A percentile compares a stretch with the other conserved stretches of the same genome.
phyloP scores from a whole-genome alignment of 371 early-diverging fungal genomes.

The Zopfochytrium polystomum region DNA sequence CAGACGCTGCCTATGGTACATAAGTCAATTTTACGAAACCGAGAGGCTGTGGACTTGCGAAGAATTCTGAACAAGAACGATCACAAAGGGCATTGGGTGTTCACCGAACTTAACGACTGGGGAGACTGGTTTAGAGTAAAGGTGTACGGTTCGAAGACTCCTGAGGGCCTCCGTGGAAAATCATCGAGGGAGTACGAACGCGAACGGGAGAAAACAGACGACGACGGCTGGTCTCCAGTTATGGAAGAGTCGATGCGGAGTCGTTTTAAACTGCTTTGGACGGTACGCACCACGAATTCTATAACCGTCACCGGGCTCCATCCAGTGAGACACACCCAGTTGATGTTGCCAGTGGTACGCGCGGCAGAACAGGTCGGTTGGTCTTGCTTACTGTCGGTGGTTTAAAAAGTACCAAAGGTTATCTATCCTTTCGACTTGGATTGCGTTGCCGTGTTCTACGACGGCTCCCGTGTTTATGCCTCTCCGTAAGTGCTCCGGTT shows the following conservation, averaged over 20 bases:
- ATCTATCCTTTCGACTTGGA: constrained; percentile 30
- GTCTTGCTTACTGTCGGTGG: too few relatives aligned
- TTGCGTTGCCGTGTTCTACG: constrained; percentile 29
- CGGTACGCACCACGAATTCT: constrained; percentile 27
- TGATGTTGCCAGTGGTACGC: constrained; percentile 28
- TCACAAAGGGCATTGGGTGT: too few relatives aligned
- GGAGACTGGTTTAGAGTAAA: too few relatives aligned
- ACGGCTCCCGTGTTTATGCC: constrained; percentile 28
- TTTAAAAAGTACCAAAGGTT: too few relatives aligned
- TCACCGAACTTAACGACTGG: too few relatives aligned
- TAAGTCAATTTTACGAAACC: constrained; percentile 7
- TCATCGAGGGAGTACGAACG: too few relatives aligned
- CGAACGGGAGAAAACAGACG: constrained; percentile 6
- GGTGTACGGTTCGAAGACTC: too few relatives aligned
- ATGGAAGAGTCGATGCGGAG: constrained; percentile 6
- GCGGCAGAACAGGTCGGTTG: constrained; percentile 26
- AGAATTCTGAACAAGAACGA: neutral
- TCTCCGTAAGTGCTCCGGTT: too few relatives aligned
- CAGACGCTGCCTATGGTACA: constrained; percentile 15
- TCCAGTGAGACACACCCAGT: constrained; percentile 26
- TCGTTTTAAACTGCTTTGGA: constrained; percentile 17
- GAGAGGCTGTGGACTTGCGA: constrained; percentile 2
- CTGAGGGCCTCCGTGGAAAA: too few relatives aligned
- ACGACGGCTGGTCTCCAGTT: constrained; percentile 15
- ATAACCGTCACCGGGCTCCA: constrained; percentile 23